Conservation (phyloP, 306 rosid species). For the Datisca glomerata region DNA sequence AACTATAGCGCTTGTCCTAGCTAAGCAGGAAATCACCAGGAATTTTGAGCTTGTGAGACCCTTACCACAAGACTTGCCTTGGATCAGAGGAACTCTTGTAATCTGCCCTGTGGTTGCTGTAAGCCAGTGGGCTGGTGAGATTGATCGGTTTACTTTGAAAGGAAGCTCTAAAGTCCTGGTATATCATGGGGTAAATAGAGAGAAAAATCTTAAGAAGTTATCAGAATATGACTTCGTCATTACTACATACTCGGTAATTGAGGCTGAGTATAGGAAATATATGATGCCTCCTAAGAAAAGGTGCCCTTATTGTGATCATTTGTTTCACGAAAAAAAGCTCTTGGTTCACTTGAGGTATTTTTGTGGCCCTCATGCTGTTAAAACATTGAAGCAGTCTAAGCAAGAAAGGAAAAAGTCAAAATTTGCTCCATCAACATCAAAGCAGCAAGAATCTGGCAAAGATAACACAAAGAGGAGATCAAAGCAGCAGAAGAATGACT, state of each 20-base stretch:
- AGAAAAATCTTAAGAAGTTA: slow-evolving; percentile 33
- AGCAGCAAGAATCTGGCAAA: slow-evolving; percentile 16
- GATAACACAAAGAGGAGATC: slow-evolving; percentile 14
- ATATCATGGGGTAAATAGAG: slow-evolving; percentile 76
- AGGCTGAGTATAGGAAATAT: slow-evolving; percentile 69
- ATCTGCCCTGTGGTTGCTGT: slow-evolving; percentile 89
- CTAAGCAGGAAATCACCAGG: slow-evolving; percentile 35
- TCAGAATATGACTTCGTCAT: slow-evolving; percentile 70
- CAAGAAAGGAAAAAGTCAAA: slow-evolving; percentile 41
- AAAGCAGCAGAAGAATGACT: slow-evolving; percentile 4
- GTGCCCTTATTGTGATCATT: slow-evolving; percentile 54
- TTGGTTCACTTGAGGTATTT: slow-evolving; percentile 36
- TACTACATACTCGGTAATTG: slow-evolving; percentile 70
- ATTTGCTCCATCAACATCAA: slow-evolving; percentile 7
- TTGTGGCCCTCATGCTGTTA: slow-evolving; percentile 69
- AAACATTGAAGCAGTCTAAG: slow-evolving; percentile 75
- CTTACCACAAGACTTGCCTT: slow-evolving; percentile 15
- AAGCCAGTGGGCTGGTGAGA: slow-evolving; percentile 79
- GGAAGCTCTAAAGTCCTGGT: slow-evolving; percentile 75
- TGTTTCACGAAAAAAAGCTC: slow-evolving; percentile 22
- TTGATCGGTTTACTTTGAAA: slow-evolving; percentile 55
- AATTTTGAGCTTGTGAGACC: slow-evolving; percentile 22
- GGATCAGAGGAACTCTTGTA: slow-evolving; percentile 63
- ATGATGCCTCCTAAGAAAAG: slow-evolving; percentile 73
- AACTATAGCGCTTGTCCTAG: slow-evolving; percentile 92